These are phyloP conservation scores for Pyronema domesticum DNA, from an alignment of 495 filamentous ascomycete genomes.

Conservation along the genomic window DNA sequence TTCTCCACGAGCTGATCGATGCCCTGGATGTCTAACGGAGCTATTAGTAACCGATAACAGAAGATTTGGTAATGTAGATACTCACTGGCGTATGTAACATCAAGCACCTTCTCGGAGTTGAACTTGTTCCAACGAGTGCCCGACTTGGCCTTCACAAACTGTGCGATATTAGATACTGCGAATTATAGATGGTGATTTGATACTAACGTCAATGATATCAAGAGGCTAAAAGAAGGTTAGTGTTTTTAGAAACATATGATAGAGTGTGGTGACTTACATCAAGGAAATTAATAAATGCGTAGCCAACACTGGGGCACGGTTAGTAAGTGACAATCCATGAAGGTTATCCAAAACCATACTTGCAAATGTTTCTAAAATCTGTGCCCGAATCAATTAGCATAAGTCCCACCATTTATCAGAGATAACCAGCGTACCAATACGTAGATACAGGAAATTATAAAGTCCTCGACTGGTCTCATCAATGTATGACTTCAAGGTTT, in stretches of 20 bases:
- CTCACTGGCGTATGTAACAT: slow-evolving; percentile 87
- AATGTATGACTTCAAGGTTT: slow-evolving; percentile 57
- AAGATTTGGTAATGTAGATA: slow-evolving; percentile 10
- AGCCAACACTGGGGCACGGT: slow-evolving; percentile 54
- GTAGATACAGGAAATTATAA: slow-evolving; percentile 90
- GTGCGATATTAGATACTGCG: slow-evolving; percentile 24
- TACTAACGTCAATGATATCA: slow-evolving; percentile 52
- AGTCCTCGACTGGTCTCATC: slow-evolving; percentile 60
- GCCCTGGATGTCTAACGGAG: slow-evolving; percentile 55
- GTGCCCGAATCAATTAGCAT: slow-evolving; percentile 5
- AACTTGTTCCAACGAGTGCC: slow-evolving; percentile 68
- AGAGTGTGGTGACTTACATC: slow-evolving; percentile 37
- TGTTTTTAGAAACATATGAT: slow-evolving; percentile 13
- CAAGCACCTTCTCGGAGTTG: slow-evolving; percentile 67
- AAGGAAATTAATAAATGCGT: slow-evolving; percentile 92
- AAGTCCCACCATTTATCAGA: neutral
- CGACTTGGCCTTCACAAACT: slow-evolving; percentile 58
- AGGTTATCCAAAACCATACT: slow-evolving; percentile 32
- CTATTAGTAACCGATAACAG: neutral
- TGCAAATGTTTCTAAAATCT: slow-evolving; percentile 80
- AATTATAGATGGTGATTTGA: slow-evolving; percentile 5
- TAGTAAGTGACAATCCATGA: neutral
- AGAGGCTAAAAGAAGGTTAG: slow-evolving; percentile 33
- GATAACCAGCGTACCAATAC: slow-evolving; percentile 42
- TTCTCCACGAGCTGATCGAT: slow-evolving; percentile 78